Conservation (phyloP, 2,329 filamentous ascomycete species). For the Aspergillus sp. region DNA sequence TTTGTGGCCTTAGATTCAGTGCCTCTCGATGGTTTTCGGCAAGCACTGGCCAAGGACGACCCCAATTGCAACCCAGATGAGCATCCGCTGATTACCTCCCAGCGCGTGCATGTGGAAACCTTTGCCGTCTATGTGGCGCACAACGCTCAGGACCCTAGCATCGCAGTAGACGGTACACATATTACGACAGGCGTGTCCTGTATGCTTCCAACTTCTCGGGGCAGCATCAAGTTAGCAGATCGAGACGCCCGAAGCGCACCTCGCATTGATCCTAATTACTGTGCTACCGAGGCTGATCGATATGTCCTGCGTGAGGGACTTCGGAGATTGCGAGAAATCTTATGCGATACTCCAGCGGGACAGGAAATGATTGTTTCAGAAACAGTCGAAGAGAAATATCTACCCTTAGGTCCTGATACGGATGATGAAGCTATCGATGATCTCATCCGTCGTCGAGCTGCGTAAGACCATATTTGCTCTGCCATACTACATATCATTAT, state of each 20-base stretch:
- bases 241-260: neutral
- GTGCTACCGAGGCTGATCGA: conserved; percentile 13
- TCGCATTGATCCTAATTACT: conserved; percentile 15
- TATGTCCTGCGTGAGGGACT: conserved; percentile 13
- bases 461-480: neutral
- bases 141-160: neutral
- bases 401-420: neutral
- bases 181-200: neutral
- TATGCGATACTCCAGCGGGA: conserved; percentile 7
- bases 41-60: conserved; percentile 4
- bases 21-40: conserved; percentile 6
- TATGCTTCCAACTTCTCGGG: neutral
- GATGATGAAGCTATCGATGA: conserved; percentile 5
- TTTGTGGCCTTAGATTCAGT: conserved; percentile 14
- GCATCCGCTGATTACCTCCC: neutral
- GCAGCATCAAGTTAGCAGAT: neutral
- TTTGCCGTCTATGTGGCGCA: neutral
- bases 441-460: neutral
- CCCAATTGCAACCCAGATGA: neutral
- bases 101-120: neutral
- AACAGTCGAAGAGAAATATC: conserved; percentile 3
- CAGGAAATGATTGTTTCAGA: conserved; percentile 6
- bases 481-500: neutral
- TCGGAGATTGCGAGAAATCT: conserved; percentile 2
- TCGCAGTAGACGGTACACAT: neutral